Conservation (phyloP, 352 stramenopile species). For the Phytophthora lateralis region DNA sequence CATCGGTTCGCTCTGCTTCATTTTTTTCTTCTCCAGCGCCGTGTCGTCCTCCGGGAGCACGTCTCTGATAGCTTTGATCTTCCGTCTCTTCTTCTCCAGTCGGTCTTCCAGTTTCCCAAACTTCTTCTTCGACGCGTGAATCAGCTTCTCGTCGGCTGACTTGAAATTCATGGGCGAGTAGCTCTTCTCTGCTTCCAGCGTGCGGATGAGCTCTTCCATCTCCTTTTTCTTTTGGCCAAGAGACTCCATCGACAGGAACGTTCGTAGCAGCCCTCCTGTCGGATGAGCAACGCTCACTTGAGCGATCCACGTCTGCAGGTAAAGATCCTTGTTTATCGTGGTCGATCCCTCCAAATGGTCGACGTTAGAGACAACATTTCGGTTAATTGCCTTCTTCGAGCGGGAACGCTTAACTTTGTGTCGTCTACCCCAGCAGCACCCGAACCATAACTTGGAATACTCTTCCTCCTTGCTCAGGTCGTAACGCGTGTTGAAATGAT, state of each 20-base stretch:
- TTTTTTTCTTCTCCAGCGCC: conserved; percentile 37
- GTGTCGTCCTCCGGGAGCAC: conserved; percentile 19
- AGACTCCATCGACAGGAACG: conserved; percentile 64
- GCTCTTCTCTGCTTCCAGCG: conserved; percentile 51
- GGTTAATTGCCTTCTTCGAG: conserved; percentile 44
- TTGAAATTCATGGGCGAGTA: conserved; percentile 23
- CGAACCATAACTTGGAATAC: conserved; percentile 55
- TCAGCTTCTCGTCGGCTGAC: conserved; percentile 43
- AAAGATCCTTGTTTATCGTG: conserved; percentile 57
- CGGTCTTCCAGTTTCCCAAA: conserved; percentile 14
- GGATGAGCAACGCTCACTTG: conserved; percentile 81
- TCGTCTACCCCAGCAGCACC: conserved; percentile 60
- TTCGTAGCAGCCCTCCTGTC: conserved; percentile 71
- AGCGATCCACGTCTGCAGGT: conserved; percentile 81
- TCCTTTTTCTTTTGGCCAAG: conserved; percentile 54
- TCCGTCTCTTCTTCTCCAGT: conserved; percentile 47
- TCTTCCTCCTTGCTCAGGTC: conserved; percentile 66
- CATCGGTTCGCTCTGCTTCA: not conserved
- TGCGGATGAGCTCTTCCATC: conserved; percentile 33
- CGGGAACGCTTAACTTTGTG: conserved; percentile 45
- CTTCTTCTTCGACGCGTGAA: conserved; percentile 34
- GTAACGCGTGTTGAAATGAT: conserved; percentile 77
- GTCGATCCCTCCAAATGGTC: conserved; percentile 58
- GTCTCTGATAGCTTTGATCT: conserved; percentile 58
- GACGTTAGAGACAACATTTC: conserved; percentile 58